Evolutionary conservation across 2,329 filamentous ascomycete species (phyloP), one percentile per base, ranked within the genome.

Genomic region (Epichloe typhina): DNA sequence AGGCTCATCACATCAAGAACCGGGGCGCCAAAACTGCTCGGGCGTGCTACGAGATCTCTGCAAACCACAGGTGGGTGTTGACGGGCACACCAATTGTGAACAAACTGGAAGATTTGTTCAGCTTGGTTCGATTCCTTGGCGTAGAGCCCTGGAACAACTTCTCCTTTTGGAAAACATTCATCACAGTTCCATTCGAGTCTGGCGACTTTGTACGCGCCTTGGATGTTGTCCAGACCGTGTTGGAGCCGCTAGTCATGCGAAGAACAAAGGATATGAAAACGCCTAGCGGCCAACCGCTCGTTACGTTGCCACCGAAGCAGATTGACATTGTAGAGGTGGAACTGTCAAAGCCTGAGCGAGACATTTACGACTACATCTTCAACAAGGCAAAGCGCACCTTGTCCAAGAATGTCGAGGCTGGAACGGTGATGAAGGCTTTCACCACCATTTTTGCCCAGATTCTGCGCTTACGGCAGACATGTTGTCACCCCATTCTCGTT

Each of bases 91-190:
- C 93, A 0, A 97, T 98, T 51, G 91, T 98, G 57, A 98, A 98
- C 65, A 84, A 88, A 42, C 75, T 98, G 0, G 91, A 97, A 64
- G 93, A 97, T 66, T 71, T 98, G 13, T 97, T 96, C 69, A 95
- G 88, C 61, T 70, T 98, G 38, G 88, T 97, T 12, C 82, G 88
- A 3, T 98, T 97, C 68, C 72, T 98, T 11, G 83, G 88, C 51
- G 93, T 98, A 4, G 91, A 97, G 64, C 93, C 93, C 0, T 98
- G 93, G 93, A 93, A 86, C 61, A 97, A 97, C 65, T 98, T 98
- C 66, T 95, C 90, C 0, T 98, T 95, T 69, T 98, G 93, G 93
- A 90, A 90, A 64, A 97, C 93, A 0, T 98, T 98, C 64, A 97
- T 98, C 62, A 98, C 93, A 0, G 84, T 95, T 1, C 93, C 93